Base-by-base conservation (phyloP, 306 rosid genomes). In the Cucumis sativus region DNA sequence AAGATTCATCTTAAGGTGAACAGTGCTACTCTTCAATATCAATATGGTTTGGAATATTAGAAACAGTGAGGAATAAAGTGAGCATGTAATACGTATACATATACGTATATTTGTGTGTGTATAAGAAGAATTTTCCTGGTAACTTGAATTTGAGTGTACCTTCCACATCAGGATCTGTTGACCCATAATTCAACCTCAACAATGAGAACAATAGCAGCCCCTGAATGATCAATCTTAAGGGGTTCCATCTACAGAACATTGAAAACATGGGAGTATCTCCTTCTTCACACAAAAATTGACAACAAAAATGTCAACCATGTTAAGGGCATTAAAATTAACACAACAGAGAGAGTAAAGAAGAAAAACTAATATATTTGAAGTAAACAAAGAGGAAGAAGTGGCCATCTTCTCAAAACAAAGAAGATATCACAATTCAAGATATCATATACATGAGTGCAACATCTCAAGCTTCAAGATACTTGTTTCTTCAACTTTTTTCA, bases 111-210 rank as follows among this genome's bases (percentile, higher is more conserved):
- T 3, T 4, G 37, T 33, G 37, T 33, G 37, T 33, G 37, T 28
- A 47, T 47, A 47, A 0, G 54, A 47, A 65, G 28, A 65, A 39
- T 37, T 37, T 59, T 65, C 51, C 40, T 8, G 78, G 25, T 47
- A 78, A 51, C 25, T 41, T 1, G 18, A 80, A 72, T 16, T 78
- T 79, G 21, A 68, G 40, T 57, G 45, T 65, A 95, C 97, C 98
- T 95, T 95, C 98, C 59, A 90, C 78, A 75, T 94, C 96, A 78
- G 98, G 88, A 14, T 87, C 89, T 18, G 66, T 74, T 77, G 86
- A 75, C 83, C 90, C 80, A 82, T 21, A 84, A 80, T 90, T 70
- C 77, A 81, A 62, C 79, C 30, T 83, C 66, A 90, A 76, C 78
- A 90, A 28, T 58, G 78, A 58, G 57, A 87, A 74, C 51, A 92